Conservation (phyloP, 1,284 basidiomycete genomes). For the Cryptococcus sp. region DNA sequence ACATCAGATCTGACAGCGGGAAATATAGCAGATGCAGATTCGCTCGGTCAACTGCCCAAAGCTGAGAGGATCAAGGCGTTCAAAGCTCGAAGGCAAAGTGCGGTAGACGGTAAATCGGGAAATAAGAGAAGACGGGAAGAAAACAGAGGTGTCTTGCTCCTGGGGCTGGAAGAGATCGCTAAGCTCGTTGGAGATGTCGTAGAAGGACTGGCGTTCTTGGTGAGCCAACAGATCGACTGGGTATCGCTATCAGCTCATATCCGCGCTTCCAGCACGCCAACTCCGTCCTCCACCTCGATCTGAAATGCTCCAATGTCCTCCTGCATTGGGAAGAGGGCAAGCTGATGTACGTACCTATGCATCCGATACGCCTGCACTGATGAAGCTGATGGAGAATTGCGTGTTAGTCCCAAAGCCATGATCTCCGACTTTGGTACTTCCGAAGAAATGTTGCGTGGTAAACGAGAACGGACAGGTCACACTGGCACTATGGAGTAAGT, state of each 20-base stretch:
- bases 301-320: conserved; percentile 90
- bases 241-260: background rate
- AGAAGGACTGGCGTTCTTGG: conserved; percentile 75
- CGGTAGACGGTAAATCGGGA: conserved; percentile 36
- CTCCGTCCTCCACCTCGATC: conserved; percentile 84
- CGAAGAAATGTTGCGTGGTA: conserved; percentile 75
- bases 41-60: conserved; percentile 58
- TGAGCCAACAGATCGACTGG: conserved; percentile 51
- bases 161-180: conserved; percentile 76
- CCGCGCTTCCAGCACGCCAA: conserved; percentile 65
- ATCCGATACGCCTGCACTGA: background rate
- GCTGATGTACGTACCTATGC: conserved; percentile 58
- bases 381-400: background rate
- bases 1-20: conserved; percentile 23
- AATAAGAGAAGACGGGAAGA: conserved; percentile 27
- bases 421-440: conserved; percentile 94
- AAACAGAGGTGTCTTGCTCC: conserved; percentile 67
- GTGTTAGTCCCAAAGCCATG: conserved; percentile 64
- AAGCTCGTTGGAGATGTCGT: conserved; percentile 76
- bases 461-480: conserved; percentile 74
- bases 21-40: conserved; percentile 39
- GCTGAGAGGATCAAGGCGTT: conserved; percentile 64
- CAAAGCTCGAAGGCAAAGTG: conserved; percentile 38
- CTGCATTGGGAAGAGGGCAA: conserved; percentile 88
- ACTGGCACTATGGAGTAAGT: conserved; percentile 78